phyloP scores from a whole-genome alignment of 345 rosid species.

The Euclidium syriacum region DNA sequence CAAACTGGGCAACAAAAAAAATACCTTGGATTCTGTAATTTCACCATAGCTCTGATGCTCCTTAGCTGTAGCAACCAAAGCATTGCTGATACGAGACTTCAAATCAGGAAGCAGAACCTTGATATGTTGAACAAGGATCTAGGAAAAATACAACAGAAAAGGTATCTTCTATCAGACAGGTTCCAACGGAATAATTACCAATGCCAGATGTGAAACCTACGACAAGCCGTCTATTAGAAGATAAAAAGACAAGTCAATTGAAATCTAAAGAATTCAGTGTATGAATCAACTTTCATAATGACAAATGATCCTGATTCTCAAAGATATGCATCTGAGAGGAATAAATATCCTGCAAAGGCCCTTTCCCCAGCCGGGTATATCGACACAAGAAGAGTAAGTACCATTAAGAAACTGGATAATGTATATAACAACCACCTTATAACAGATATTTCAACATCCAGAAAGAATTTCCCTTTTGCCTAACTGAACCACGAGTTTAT shows the following conservation, averaged over 20 bases:
- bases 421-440: not conserved
- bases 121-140: conserved; percentile 66
- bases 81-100: conserved; percentile 51
- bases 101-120: conserved; percentile 50
- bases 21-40: conserved; percentile 47
- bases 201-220: not conserved
- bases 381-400: not conserved
- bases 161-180: conserved; percentile 1
- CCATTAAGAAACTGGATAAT: not conserved
- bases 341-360: not conserved
- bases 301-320: not conserved
- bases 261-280: not conserved
- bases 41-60: conserved; percentile 56
- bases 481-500: not conserved
- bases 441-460: not conserved
- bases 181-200: conserved; percentile 2
- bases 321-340: conserved; percentile 3
- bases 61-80: conserved; percentile 40
- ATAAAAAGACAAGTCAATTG: not conserved
- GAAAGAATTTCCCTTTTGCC: not conserved
- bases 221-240: not conserved
- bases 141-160: conserved; percentile 11
- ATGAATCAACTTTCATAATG: not conserved
- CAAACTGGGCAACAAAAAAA: conserved; percentile 16
- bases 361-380: not conserved